These are phyloP conservation scores for Fusarium sp. DNA, from an alignment of 2,329 filamentous ascomycete species.

Conservation along the genomic window DNA sequence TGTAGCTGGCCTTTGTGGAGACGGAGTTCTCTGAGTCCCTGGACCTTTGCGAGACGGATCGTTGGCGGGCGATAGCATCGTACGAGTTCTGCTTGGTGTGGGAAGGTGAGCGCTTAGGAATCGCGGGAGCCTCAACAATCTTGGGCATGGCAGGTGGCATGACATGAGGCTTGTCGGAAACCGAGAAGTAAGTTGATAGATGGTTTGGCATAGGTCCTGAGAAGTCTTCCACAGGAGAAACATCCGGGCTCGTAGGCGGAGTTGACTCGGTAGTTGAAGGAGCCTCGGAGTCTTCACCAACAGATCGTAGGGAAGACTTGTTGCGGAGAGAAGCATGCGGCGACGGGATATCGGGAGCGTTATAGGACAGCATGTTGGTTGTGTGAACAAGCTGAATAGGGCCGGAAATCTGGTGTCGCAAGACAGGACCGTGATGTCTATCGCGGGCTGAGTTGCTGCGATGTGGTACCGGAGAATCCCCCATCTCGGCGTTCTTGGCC, in stretches of 20 bases:
- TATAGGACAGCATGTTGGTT: constrained; percentile 96
- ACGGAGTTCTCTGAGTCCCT: constrained; percentile 63
- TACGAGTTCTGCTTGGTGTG: constrained; percentile 88
- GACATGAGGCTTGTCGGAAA: constrained; percentile 58
- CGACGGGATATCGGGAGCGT: constrained; percentile 85
- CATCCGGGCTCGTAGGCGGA: constrained; percentile 75
- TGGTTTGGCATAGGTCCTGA: constrained; percentile 72
- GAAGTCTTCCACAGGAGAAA: constrained; percentile 65
- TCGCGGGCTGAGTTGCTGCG: constrained; percentile 61
- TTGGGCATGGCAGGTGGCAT: constrained; percentile 48
- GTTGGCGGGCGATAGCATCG: constrained; percentile 75
- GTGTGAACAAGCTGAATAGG: constrained; percentile 91
- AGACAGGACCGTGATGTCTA: constrained; percentile 54
- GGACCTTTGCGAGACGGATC: constrained; percentile 70
- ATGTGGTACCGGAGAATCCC: constrained; percentile 56
- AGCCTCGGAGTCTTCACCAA: constrained; percentile 74
- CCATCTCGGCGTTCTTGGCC: constrained; percentile 63
- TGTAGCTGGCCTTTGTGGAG: constrained; percentile 67
- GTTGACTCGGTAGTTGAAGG: constrained; percentile 66
- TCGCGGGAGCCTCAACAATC: constrained; percentile 58
- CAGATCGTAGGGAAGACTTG: constrained; percentile 65
- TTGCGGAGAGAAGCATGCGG: constrained; percentile 58
- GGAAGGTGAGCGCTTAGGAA: constrained; percentile 83
- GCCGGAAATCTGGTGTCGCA: constrained; percentile 82
- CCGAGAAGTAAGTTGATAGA: constrained; percentile 72